Base-by-base conservation (phyloP, 306 rosid species). In the Acacia confusa region DNA sequence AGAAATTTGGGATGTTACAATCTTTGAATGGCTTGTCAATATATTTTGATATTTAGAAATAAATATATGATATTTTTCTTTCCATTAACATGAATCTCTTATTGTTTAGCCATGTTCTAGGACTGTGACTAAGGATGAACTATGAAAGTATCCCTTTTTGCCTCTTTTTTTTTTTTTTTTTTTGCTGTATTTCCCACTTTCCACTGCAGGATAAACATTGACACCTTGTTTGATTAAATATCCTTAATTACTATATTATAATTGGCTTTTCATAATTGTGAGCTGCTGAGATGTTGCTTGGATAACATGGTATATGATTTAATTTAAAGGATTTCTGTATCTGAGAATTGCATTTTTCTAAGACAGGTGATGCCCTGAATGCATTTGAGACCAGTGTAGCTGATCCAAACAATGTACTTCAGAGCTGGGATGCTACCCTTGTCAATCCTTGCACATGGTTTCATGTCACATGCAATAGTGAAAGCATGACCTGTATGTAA, bases 391-490 rank as follows among this genome's bases (percentile, higher is more conserved):
- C 74, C 70, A 81, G 9, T 77, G 28, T 93, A 79, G 57, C 0
- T 13, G 97, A 93, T 86, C 91, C 97, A 68, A 86, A 68, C 52
- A 70, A 45, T 81, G 88, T 82, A 68, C 84, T 93, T 55, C 87
- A 79, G 58, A 91, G 82, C 83, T 93, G 97, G 97, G 91, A 91
- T 86, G 8, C 90, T 34, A 83, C 89, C 8, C 88, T 88, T 16
- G 91, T 85, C 70, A 90, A 77, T 90, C 97, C 97, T 75, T 93
- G 97, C 73, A 88, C 94, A 6, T 93, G 97, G 97, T 87, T 88
- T 70, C 91, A 91, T 50, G 87, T 93, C 36, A 82, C 88, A 36
- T 93, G 97, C 80, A 88, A 77, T 52, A 61, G 34, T 34, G 89
- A 84, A 72, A 80, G 87, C 15, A 94, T 91, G 19, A 91, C 84